Percentiles rank a stretch among this genome's conserved stretches.
Conservation (phyloP, 2,329 filamentous ascomycete species). For the Dendryphion nanum region DNA sequence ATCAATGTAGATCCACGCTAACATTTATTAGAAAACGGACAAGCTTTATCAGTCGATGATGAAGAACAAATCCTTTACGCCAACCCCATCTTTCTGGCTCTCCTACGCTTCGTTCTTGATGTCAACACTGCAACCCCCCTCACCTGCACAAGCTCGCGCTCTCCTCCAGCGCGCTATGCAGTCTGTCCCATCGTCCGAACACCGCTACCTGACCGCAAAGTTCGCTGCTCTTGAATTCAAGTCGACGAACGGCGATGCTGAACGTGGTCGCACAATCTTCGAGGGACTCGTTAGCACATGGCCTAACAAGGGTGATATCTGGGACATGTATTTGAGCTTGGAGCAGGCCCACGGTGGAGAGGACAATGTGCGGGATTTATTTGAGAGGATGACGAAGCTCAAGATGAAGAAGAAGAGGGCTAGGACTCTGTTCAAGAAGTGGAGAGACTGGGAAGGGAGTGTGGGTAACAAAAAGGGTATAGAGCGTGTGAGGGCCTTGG, state of each 20-base stretch:
- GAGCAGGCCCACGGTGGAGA: conserved; percentile 62
- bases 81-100: conserved; percentile 77
- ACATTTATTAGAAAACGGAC: conserved; percentile 70
- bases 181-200: conserved; percentile 68
- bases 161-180: conserved; percentile 83
- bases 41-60: conserved; percentile 80
- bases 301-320: conserved; percentile 87
- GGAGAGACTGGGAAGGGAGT: conserved; percentile 81
- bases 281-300: conserved; percentile 81
- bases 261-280: conserved; percentile 92
- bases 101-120: conserved; percentile 96
- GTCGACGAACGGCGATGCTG: conserved; percentile 75
- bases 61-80: conserved; percentile 79
- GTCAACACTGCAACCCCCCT: conserved; percentile 66
- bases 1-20: conserved; percentile 15
- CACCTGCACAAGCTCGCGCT: conserved; percentile 72
- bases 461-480: conserved; percentile 67
- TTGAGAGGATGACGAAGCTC: conserved; percentile 68
- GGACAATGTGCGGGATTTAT: conserved; percentile 69
- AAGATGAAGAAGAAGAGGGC: conserved; percentile 78
- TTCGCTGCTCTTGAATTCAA: conserved; percentile 93
- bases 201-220: conserved; percentile 75
- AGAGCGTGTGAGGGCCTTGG: conserved; percentile 68
- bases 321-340: conserved; percentile 87
- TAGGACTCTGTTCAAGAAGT: conserved; percentile 85